Evolutionary conservation across 2,329 filamentous ascomycete species (phyloP).

Genomic region (Magnaporthales sp.): DNA sequence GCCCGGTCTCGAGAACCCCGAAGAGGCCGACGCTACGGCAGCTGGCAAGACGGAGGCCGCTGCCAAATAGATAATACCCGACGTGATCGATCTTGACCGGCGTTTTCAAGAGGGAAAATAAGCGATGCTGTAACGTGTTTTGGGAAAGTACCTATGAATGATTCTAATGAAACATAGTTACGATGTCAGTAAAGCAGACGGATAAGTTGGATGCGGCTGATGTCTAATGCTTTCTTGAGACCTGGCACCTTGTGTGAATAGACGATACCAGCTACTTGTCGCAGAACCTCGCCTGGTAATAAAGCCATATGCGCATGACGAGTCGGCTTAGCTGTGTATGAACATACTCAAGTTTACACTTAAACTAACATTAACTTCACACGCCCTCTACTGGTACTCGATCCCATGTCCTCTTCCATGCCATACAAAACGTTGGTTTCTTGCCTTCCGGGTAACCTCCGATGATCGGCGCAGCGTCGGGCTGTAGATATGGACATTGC

Average conservation of each 20-base stretch:
- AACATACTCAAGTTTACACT: not conserved
- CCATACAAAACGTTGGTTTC: not conserved
- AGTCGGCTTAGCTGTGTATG: not conserved
- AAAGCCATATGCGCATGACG: not conserved
- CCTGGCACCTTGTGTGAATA: not conserved
- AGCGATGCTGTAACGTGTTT: not conserved
- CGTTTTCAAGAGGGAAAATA: not conserved
- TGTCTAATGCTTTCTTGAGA: not conserved
- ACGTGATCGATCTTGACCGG: not conserved
- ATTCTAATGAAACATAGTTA: not conserved
- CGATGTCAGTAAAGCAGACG: not conserved
- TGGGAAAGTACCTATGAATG: not conserved
- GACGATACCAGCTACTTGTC: not conserved
- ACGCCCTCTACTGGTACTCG: not conserved
- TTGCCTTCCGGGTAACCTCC: not conserved
- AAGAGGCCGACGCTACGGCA: conserved; percentile 23
- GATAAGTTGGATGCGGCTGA: not conserved
- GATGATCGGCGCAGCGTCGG: not conserved
- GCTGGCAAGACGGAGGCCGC: conserved; percentile 21
- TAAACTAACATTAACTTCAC: not conserved
- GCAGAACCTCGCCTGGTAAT: not conserved
- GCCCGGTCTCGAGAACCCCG: conserved; percentile 65
- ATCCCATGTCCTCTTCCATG: not conserved
- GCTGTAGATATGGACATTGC: not conserved
- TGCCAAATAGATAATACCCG: not conserved